Base-by-base conservation (phyloP, 2,329 filamentous ascomycete genomes). In the Pyricularia grisea region DNA sequence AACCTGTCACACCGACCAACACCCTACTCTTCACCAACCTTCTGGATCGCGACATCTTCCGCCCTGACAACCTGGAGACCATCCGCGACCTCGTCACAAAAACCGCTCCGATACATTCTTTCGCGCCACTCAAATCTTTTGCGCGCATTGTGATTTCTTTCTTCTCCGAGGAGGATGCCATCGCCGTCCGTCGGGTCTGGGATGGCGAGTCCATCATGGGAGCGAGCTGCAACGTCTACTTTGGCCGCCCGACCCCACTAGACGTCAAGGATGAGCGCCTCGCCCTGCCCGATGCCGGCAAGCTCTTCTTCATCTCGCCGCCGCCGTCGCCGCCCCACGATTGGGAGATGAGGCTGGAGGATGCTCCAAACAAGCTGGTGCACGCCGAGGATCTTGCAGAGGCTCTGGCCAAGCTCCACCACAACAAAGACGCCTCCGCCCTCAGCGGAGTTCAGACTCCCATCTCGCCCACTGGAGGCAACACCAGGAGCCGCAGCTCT, bases 1-100 rank as follows among this genome's bases (percentile, higher is more conserved):
- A 88, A 76, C 91, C 92, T n/a, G 88, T 91, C 30, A 87, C 89
- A 68, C 90, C 91, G 6, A 91, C 90, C 73, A 95, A 95, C 82
- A 95, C 92, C 0, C 88, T 95, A 69, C 87, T 95, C 75, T 90
- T 95, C 76, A 95, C 92, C 74, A 93, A 93, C 81, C 87, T 95
- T 70, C 82, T 89, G 75, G 87, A 92, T 72, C 80, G 84, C 70
- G 88, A 90, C 75, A 88, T 93, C 81, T 95, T 94, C 84, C 83
- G 87, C 70, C 83, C 90, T 23, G 85, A 90, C 71, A 93, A 92
- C 79, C 84, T 94, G 70, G 86, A 90, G 74, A 88, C 86, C 71
- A 91, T 94, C 74, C 89, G 88, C 76, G 84, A 88, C 68, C 87
- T 92, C 70, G 89, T 95, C 77, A 82, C 86, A 75, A 79, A 85